Evolutionary conservation across 2,329 filamentous ascomycete species (phyloP), one percentile per base, ranked within the genome.

Genomic region (Colletotrichum godetiae): DNA sequence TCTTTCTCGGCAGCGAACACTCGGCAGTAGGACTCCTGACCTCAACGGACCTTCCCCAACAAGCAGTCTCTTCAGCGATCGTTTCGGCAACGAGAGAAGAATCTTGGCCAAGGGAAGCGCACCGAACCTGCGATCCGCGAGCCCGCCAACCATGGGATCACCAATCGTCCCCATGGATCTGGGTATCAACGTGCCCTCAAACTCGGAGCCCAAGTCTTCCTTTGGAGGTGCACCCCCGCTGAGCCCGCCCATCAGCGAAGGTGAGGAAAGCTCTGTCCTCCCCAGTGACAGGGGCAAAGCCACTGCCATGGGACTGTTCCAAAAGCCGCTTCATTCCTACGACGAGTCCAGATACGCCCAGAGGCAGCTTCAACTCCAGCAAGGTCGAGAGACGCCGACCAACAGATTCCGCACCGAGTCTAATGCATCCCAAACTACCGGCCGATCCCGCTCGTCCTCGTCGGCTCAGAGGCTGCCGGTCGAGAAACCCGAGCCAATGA

Each of bases 281-380:
- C 92, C 93, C 0, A 91, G 92, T 75, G 95, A 98, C 77, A 87
- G 90, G 59, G 94, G 93, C 64, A 97, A 97, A 80, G 93, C 94
- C 5, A 97, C 94, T 0, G 93, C 94, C 0, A 83, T 87, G 78
- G 86, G 86, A 24, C 83, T 88, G 29, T 88, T 89, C 73, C 93
- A 93, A 76, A 95, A 95, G 79, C 94, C 95, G 1, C 84, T 86
- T 2, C 90, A 92, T 63, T 89, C 91, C 8, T 98, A 97, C 77
- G 94, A 97, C 78, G 95, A 98, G 78, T 91, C 92, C 24, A 93
- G 94, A 78, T 98, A 94, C 78, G 90, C 94, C 5, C 93, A 97
- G 79, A 91, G 95, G 57, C 93, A 97, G 78, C 85, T 94, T 60
- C 93, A 95, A 80, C 90, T 98, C 80, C 93, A 96, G 75, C 90